A percentile compares a stretch with the other conserved stretches of the same genome.
phyloP scores from a whole-genome alignment of 192 early-diverging fungal genomes.

The Pilobolus umbonatus region DNA sequence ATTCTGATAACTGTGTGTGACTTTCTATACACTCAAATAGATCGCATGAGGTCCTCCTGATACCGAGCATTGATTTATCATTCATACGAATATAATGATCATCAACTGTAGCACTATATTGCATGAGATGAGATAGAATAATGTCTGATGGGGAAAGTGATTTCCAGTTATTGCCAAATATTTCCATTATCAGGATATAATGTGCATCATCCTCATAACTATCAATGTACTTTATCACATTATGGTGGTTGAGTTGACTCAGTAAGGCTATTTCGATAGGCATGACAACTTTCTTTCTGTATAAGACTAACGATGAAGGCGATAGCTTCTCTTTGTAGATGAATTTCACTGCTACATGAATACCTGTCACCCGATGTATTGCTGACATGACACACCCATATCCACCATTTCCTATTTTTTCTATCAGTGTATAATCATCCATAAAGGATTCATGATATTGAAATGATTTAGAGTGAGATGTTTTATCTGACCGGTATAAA shows the following conservation, averaged over 20 bases:
- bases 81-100: neutral
- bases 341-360: constrained; percentile 69
- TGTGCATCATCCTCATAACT: constrained; percentile 38
- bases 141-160: neutral
- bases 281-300: constrained; percentile 37
- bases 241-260: constrained; percentile 45
- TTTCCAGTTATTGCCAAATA: constrained; percentile 37
- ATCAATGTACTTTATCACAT: constrained; percentile 57
- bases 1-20: constrained; percentile 55
- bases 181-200: constrained; percentile 54
- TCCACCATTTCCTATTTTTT: constrained; percentile 60
- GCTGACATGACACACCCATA: constrained; percentile 63
- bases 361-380: constrained; percentile 39
- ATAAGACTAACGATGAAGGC: neutral
- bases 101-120: neutral
- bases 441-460: neutral
- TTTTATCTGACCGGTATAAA: neutral
- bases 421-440: constrained; percentile 33
- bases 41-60: constrained; percentile 56
- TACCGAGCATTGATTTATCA: neutral
- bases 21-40: constrained; percentile 77
- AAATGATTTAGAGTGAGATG: neutral
- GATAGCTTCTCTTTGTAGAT: constrained; percentile 54
- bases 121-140: neutral
- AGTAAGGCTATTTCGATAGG: constrained; percentile 51